Percentiles rank a stretch among this genome's conserved stretches.
These are phyloP conservation scores for Carex littledalei DNA, from an alignment of 176 grass and related monocot species.

Conservation along the genomic window DNA sequence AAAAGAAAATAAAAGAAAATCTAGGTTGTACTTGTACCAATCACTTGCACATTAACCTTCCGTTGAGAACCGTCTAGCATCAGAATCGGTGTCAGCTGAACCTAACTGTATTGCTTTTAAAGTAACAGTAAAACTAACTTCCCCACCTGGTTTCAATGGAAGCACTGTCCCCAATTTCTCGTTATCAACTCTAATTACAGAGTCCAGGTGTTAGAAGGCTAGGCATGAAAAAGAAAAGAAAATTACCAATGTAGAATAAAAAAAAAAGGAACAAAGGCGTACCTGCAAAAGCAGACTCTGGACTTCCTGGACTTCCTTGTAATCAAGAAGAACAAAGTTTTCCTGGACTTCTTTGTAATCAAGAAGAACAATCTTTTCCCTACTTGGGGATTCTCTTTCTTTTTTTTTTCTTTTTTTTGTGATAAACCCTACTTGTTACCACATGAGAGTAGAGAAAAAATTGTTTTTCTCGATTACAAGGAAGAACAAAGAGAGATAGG, in stretches of 20 bases:
- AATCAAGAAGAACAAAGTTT: slow-evolving; percentile 58
- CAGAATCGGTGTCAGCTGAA: slow-evolving; percentile 63
- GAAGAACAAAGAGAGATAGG: too few relatives aligned
- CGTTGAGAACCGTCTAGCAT: slow-evolving; percentile 68
- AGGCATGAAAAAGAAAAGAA: slow-evolving; percentile 6
- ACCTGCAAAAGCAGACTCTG: slow-evolving; percentile 80
- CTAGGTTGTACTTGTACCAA: too few relatives aligned
- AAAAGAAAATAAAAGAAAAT: too few relatives aligned
- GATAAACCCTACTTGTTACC: too few relatives aligned
- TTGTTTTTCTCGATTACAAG: too few relatives aligned
- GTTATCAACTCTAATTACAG: slow-evolving; percentile 82
- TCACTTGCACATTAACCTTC: slow-evolving; percentile 18
- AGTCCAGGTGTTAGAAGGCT: slow-evolving; percentile 39
- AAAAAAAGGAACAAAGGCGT: slow-evolving; percentile 21
- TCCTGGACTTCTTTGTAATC: too few relatives aligned
- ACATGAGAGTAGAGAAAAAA: too few relatives aligned
- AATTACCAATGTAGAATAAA: slow-evolving; percentile 69
- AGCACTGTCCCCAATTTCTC: slow-evolving; percentile 61
- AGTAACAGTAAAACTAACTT: slow-evolving; percentile 82
- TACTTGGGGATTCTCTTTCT: too few relatives aligned
- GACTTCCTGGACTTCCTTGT: slow-evolving; percentile 61
- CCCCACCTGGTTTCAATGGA: slow-evolving; percentile 91
- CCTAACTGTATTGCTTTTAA: slow-evolving; percentile 91
- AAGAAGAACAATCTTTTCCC: too few relatives aligned
- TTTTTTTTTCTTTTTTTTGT: too few relatives aligned